Base-by-base conservation (phyloP, 495 filamentous ascomycete genomes). In the Xylaria longipes region DNA sequence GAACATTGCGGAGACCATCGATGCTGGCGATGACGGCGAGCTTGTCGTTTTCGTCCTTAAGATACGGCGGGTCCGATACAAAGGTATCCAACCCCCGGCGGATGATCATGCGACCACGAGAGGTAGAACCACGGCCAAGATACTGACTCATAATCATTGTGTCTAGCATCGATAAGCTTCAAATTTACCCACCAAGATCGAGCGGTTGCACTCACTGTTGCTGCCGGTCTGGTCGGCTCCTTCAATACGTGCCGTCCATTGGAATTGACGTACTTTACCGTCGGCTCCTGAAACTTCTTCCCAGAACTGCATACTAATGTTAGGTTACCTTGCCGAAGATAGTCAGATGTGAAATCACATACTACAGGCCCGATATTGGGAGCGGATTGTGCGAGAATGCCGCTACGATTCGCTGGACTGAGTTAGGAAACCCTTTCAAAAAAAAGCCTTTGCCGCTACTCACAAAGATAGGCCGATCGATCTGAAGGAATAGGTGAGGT, bases 371-470 rank as follows among this genome's bases (percentile, higher is more conserved):
- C 88, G 41, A 91, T 90, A 73, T 89, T 88, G 58, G 91, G 91
- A 63, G 91, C 91, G 70, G 92, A 84, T 79, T 92, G 89, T 46
- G 92, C 86, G 29, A 93, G 82, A 58, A 91, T 87, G 33, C 91
- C 92, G 54, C 80, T 85, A 33, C 89, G 84, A 56, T 84, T 82
- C 48, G 79, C 84, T 78, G 82, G 63, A 76, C 0, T 64, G 64
- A 37, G 66, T 73, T 73, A 80, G 71, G 67, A 69, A 41, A 73
- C 72, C 60, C 46, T 71, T 9, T 69, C 62, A 58, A 73, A 73
- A 12, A 12, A 54, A 74, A 8, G 56, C 14, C 9, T 14, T 11
- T 11, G 41, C n/a, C 4, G 1, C 27, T 68, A 68, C 80, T 74
- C 68, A 77, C 75, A 71, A 11, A 86, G 82, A 35, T 86, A 86